Conservation (phyloP, 1,284 basidiomycete species). For the Puccinia coronata region DNA sequence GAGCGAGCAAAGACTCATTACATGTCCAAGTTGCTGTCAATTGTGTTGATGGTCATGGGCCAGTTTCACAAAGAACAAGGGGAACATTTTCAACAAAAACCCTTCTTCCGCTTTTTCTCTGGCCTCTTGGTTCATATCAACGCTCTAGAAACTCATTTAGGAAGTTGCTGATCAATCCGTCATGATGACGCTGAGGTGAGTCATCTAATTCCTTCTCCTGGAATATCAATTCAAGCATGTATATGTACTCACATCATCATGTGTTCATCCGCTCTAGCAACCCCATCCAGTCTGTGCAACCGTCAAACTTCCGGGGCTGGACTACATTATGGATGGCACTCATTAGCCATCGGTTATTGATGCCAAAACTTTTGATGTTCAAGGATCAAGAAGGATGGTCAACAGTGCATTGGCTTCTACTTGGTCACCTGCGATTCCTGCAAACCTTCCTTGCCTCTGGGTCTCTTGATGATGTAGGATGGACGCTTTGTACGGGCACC, state of each 20-base stretch:
- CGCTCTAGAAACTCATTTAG: slow-evolving; percentile 77
- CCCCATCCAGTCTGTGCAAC: slow-evolving; percentile 92
- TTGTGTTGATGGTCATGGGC: slow-evolving; percentile 91
- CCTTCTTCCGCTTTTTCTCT: slow-evolving; percentile 98
- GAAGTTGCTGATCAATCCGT: slow-evolving; percentile 82
- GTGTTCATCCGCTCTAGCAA: slow-evolving; percentile 67
- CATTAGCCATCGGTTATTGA: slow-evolving; percentile 92
- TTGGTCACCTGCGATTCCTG: slow-evolving; percentile 91
- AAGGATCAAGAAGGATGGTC: slow-evolving; percentile 89
- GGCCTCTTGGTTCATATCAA: slow-evolving; percentile 90
- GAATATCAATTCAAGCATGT: not conserved
- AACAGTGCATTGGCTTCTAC: slow-evolving; percentile 88
- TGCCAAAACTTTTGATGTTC: slow-evolving; percentile 86
- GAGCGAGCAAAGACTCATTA: slow-evolving; percentile 95
- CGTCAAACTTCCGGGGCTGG: slow-evolving; percentile 94
- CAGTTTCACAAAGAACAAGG: slow-evolving; percentile 94
- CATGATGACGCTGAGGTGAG: slow-evolving; percentile 70
- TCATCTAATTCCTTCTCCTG: not conserved
- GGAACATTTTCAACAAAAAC: slow-evolving; percentile 88
- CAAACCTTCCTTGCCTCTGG: slow-evolving; percentile 82
- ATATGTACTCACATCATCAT: not conserved
- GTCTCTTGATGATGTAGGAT: slow-evolving; percentile 77
- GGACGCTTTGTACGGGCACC: slow-evolving; percentile 88
- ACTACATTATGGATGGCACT: slow-evolving; percentile 97
- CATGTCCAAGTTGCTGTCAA: slow-evolving; percentile 94